Evolutionary conservation across 1,139 yeast genomes (phyloP).

Genomic region (Sugiyamaella grinbergsii): DNA sequence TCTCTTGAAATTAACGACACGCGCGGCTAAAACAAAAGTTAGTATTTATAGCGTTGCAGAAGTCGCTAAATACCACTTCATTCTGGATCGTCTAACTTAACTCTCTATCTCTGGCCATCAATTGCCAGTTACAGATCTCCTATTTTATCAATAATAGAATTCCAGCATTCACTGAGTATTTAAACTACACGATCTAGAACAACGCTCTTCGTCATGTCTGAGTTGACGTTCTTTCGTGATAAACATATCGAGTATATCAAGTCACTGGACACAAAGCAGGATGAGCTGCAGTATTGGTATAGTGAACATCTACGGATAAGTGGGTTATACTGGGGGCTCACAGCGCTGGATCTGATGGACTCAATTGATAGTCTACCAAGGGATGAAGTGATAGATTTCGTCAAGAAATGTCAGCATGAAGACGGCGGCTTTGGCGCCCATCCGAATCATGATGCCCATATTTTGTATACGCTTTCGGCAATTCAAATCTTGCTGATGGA

Average conservation of each 20-base stretch:
- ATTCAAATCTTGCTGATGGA: slow-evolving; percentile 74
- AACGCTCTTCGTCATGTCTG: no score
- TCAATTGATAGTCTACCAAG: slow-evolving; percentile 59
- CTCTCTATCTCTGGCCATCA: no score
- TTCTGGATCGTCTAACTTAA: no score
- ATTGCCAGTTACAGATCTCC: no score
- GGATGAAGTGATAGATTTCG: slow-evolving; percentile 64
- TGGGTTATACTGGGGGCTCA: slow-evolving; percentile 95
- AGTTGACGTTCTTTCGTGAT: slow-evolving; percentile 33
- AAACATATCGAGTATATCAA: slow-evolving; percentile 58
- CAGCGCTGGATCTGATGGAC: slow-evolving; percentile 66
- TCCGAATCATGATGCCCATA: slow-evolving; percentile 86
- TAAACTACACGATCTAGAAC: no score
- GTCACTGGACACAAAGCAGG: slow-evolving; percentile 51
- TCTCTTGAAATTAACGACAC: no score
- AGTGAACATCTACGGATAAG: slow-evolving; percentile 85
- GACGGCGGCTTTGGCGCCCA: slow-evolving; percentile 89
- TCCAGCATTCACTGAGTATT: no score
- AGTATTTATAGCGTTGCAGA: no score
- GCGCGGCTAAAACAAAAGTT: no score
- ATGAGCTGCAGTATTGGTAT: slow-evolving; percentile 80
- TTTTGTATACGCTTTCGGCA: slow-evolving; percentile 85
- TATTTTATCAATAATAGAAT: no score
- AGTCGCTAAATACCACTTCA: no score
- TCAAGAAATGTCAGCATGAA: slow-evolving; percentile 60